phyloP scores from a whole-genome alignment of 352 stramenopile species.

The Phytopythium cucurbitacearum region DNA sequence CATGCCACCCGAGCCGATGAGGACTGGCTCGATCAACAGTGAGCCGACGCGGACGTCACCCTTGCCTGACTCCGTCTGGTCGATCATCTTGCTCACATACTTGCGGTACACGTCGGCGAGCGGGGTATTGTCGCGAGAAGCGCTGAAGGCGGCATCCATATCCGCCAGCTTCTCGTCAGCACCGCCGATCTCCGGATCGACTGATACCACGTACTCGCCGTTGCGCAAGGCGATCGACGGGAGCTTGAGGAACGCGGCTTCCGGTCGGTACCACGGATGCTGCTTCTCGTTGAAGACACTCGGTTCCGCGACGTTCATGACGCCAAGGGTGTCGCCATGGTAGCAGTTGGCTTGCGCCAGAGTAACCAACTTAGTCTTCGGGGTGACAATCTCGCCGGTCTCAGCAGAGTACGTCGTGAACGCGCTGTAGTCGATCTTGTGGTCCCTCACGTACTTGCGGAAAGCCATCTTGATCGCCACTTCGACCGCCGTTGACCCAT shows the following conservation, averaged over 20 bases:
- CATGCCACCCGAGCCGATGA: slow-evolving; percentile 89
- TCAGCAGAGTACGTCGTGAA: slow-evolving; percentile 18
- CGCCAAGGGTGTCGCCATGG: slow-evolving; percentile 89
- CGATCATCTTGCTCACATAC: slow-evolving; percentile 60
- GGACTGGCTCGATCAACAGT: slow-evolving; percentile 87
- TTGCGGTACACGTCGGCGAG: slow-evolving; percentile 52
- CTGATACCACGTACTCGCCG: slow-evolving; percentile 49
- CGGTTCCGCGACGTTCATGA: slow-evolving; percentile 89
- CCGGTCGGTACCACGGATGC: slow-evolving; percentile 89
- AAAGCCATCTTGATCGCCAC: slow-evolving; percentile 92
- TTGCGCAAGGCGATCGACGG: slow-evolving; percentile 66
- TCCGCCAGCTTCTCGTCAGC: slow-evolving; percentile 29
- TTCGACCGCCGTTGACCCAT: slow-evolving; percentile 89
- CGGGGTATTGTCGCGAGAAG: slow-evolving; percentile 23
- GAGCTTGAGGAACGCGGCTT: slow-evolving; percentile 77
- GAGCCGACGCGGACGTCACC: slow-evolving; percentile 52
- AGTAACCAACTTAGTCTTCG: slow-evolving; percentile 57
- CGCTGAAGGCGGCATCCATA: slow-evolving; percentile 57
- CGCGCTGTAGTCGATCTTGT: slow-evolving; percentile 52
- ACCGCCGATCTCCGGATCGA: slow-evolving; percentile 45
- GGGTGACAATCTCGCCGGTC: slow-evolving; percentile 6
- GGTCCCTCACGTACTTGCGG: slow-evolving; percentile 76
- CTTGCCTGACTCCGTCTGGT: slow-evolving; percentile 19
- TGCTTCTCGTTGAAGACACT: slow-evolving; percentile 91
- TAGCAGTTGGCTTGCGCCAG: slow-evolving; percentile 89